Percentiles rank a stretch among this genome's conserved stretches.
Evolutionary conservation across 345 rosid genomes (phyloP).

Genomic region (Ricinus communis): DNA sequence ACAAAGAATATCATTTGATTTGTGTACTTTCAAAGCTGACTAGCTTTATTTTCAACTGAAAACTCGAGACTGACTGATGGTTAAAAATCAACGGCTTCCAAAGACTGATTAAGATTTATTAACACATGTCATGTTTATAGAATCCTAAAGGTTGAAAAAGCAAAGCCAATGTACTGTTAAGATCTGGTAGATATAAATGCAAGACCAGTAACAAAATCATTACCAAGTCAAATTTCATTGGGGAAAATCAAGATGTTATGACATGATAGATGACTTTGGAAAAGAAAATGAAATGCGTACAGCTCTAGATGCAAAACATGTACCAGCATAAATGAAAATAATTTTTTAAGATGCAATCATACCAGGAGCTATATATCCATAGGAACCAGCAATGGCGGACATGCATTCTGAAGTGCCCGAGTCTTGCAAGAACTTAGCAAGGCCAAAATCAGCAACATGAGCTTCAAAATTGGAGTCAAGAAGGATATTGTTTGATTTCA

Average conservation of each 20-base stretch:
- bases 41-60: constrained; percentile 12
- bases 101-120: constrained; percentile 8
- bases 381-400: constrained; percentile 97
- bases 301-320: neutral
- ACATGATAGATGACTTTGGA: neutral
- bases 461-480: constrained; percentile 82
- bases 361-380: constrained; percentile 97
- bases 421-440: constrained; percentile 87
- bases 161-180: constrained; percentile 10
- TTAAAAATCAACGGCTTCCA: constrained; percentile 10
- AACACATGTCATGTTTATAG: constrained; percentile 26
- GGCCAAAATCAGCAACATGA: constrained; percentile 94
- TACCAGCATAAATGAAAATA: neutral
- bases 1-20: constrained; percentile 21
- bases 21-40: constrained; percentile 33
- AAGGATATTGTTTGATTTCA: constrained; percentile 83
- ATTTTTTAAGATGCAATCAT: constrained; percentile 13
- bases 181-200: constrained; percentile 13
- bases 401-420: constrained; percentile 92
- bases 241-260: neutral
- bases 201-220: constrained; percentile 19
- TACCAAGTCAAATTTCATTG: constrained; percentile 18
- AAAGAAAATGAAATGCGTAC: constrained; percentile 1
- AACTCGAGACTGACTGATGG: constrained; percentile 8
- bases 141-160: constrained; percentile 14